Conservation (phyloP, 169 alveolate genomes). For the Nephromyces sp. region DNA sequence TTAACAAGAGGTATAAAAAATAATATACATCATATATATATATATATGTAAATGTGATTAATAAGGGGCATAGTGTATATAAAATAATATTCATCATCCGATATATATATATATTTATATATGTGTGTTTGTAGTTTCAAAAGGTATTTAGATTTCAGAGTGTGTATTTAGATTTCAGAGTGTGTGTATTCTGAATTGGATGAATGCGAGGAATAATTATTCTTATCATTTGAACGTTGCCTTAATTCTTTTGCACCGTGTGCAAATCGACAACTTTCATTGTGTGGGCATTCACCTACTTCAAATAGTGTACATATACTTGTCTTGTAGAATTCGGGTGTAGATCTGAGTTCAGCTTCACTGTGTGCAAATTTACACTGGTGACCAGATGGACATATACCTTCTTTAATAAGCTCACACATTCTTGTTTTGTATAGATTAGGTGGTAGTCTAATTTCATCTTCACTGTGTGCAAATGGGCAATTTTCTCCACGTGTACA, state of each 20-base stretch:
- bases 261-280: not conserved
- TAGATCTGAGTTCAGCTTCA: slow-evolving; percentile 34
- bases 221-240: too few species aligned
- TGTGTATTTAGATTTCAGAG: too few species aligned
- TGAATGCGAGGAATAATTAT: too few species aligned
- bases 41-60: too few species aligned
- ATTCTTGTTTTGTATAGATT: slow-evolving; percentile 30
- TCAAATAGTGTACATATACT: slow-evolving; percentile 19
- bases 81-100: too few species aligned
- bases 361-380: slow-evolving; percentile 36
- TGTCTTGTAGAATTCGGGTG: slow-evolving; percentile 21
- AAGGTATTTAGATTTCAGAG: too few species aligned
- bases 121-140: too few species aligned
- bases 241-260: not conserved
- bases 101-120: too few species aligned
- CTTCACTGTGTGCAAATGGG: slow-evolving; percentile 34
- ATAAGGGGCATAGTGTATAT: too few species aligned
- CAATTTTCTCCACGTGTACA: slow-evolving; percentile 31
- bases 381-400: slow-evolving; percentile 11
- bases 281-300: slow-evolving; percentile 8
- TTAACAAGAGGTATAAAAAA: too few species aligned
- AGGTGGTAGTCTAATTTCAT: slow-evolving; percentile 30
- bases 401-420: slow-evolving; percentile 16
- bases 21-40: too few species aligned
- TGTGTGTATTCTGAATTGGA: too few species aligned